These are phyloP conservation scores for Phanerodontia chrysosporium DNA, from an alignment of 768 basidiomycete genomes.

Conservation along the genomic window DNA sequence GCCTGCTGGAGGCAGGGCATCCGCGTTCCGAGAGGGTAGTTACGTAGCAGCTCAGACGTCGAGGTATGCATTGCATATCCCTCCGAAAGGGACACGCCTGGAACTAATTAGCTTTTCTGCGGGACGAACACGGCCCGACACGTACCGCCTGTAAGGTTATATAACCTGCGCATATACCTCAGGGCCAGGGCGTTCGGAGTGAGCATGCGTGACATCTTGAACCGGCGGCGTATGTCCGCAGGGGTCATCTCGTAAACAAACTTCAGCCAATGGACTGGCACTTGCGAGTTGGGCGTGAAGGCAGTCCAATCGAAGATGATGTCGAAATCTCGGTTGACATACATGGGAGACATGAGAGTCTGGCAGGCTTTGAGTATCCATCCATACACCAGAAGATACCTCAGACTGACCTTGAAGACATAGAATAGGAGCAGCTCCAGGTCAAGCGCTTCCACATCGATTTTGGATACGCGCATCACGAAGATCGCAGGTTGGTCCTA, in stretches of 20 bases:
- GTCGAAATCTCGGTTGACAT: slow-evolving; percentile 53
- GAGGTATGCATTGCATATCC: slow-evolving; percentile 58
- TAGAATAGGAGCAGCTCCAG: slow-evolving; percentile 75
- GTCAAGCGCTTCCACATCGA: slow-evolving; percentile 78
- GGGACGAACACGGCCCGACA: slow-evolving; percentile 8
- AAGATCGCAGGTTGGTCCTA: slow-evolving; percentile 49
- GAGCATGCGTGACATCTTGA: slow-evolving; percentile 58
- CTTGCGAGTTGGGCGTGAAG: slow-evolving; percentile 69
- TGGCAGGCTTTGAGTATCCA: too few relatives aligned
- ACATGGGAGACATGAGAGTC: slow-evolving; percentile 47
- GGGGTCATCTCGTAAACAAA: slow-evolving; percentile 75
- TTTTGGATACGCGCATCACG: slow-evolving; percentile 58
- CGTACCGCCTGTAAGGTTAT: slow-evolving; percentile 60
- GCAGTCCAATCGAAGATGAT: slow-evolving; percentile 80
- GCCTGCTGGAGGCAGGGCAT: slow-evolving; percentile 48
- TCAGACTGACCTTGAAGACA: slow-evolving; percentile 68
- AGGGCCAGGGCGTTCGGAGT: slow-evolving; percentile 71
- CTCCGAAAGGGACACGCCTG: slow-evolving; percentile 19
- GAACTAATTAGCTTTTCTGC: neutral
- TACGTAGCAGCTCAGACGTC: slow-evolving; percentile 51
- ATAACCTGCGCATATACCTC: slow-evolving; percentile 71
- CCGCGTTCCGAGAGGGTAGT: slow-evolving; percentile 38
- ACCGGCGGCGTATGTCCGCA: slow-evolving; percentile 59
- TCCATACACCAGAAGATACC: too few relatives aligned
- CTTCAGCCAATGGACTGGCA: slow-evolving; percentile 80